A percentile compares a stretch with the other conserved stretches of the same genome.
phyloP scores from a whole-genome alignment of 2,329 filamentous ascomycete genomes.

The Penicillium freii region DNA sequence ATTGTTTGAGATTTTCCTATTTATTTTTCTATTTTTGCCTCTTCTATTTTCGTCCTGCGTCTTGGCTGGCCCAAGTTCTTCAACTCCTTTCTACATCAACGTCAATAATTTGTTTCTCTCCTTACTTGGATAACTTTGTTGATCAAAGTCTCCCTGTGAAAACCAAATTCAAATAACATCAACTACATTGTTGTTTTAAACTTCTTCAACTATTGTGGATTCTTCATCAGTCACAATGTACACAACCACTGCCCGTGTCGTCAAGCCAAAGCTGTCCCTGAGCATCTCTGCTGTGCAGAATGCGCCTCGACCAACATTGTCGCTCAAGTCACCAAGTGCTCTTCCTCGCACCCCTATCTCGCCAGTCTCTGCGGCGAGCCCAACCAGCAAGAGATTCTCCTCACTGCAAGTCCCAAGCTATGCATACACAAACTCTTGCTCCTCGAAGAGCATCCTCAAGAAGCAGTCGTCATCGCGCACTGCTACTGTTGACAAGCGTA shows the following conservation, averaged over 20 bases:
- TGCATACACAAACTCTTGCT: conserved; percentile 45
- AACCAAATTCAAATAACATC: conserved; percentile 1
- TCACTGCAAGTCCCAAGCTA: conserved; percentile 42
- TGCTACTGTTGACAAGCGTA: conserved; percentile 34
- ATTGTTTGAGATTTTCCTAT: conserved; percentile 36
- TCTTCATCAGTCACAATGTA: conserved; percentile 36
- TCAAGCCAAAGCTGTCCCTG: conserved; percentile 49
- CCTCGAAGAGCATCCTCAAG: conserved; percentile 50
- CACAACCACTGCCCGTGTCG: conserved; percentile 38
- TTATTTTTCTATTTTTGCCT: conserved; percentile 28
- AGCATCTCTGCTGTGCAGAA: conserved; percentile 43
- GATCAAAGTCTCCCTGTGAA: conserved; percentile 31
- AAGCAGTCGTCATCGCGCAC: conserved; percentile 32
- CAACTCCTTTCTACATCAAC: conserved; percentile 21
- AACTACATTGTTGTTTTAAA: conserved; percentile 7
- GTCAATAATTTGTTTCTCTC: conserved; percentile 17
- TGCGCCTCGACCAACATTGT: conserved; percentile 37
- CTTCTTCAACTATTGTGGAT: not conserved
- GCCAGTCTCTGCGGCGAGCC: conserved; percentile 43
- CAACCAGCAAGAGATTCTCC: conserved; percentile 44
- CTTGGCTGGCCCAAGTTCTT: conserved; percentile 46
- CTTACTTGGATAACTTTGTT: conserved; percentile 30
- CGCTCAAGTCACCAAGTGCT: conserved; percentile 44
- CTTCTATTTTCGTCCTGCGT: conserved; percentile 39
- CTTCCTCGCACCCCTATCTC: conserved; percentile 46